phyloP scores from a whole-genome alignment of 2,329 filamentous ascomycete species.

The Raffaelea deltoideospora region DNA sequence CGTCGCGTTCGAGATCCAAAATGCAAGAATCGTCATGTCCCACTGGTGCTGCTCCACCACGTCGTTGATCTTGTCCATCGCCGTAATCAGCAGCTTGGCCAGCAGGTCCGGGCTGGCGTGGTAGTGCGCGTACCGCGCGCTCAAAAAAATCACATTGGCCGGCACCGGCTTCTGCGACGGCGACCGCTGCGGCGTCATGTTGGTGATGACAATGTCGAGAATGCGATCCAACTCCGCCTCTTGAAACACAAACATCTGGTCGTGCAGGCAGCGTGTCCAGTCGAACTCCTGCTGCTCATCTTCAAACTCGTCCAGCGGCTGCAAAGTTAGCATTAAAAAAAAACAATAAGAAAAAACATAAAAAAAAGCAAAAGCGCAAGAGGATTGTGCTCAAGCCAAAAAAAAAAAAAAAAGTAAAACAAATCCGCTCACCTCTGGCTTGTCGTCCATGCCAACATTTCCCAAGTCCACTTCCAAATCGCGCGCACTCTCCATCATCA shows the following conservation, averaged over 20 bases:
- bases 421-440: slow-evolving; percentile 56
- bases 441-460: slow-evolving; percentile 89
- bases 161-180: slow-evolving; percentile 96
- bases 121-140: slow-evolving; percentile 91
- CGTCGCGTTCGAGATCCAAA: slow-evolving; percentile 97
- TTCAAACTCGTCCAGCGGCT: slow-evolving; percentile 64
- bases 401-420: background rate
- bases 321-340: slow-evolving; percentile 11
- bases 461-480: slow-evolving; percentile 94
- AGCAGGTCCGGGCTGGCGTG: slow-evolving; percentile 80
- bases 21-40: slow-evolving; percentile 98
- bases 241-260: slow-evolving; percentile 99
- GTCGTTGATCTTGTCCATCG: slow-evolving; percentile 93
- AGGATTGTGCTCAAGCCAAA: too few species aligned
- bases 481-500: slow-evolving; percentile 98
- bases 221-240: slow-evolving; percentile 85
- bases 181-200: slow-evolving; percentile 92
- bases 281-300: slow-evolving; percentile 91
- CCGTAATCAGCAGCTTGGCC: slow-evolving; percentile 62
- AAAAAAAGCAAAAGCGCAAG: background rate
- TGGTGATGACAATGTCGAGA: slow-evolving; percentile 88
- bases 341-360: background rate
- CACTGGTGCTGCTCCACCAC: slow-evolving; percentile 93
- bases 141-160: slow-evolving; percentile 91
- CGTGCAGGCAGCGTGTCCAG: slow-evolving; percentile 85